Base-by-base conservation (phyloP, 2,329 filamentous ascomycete species). In the Talaromyces sp. region DNA sequence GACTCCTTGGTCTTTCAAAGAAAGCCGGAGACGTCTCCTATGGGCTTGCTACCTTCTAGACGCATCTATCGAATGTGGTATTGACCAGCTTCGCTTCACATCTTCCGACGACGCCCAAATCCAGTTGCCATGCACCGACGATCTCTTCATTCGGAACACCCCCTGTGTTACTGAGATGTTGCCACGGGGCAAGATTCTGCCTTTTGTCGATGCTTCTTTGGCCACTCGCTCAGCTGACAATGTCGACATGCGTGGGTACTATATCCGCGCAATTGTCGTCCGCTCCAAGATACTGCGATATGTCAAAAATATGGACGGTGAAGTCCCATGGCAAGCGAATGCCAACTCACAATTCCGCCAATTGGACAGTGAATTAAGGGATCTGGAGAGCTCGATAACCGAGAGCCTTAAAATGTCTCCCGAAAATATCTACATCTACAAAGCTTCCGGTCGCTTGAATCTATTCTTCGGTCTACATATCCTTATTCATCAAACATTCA, bases 11-110 rank as follows among this genome's bases (percentile, higher is more conserved):
- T 68, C 68, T 1, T 65, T 55, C 13, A 72, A 68, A 44, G 71
- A 73, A 54, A 71, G 67, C 17, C 65, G 71, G 2, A 60, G 71
- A 13, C 69, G 71, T 11, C 62, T 72, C 11, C 69, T 72, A 66
- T 73, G 71, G 71, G 68, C 67, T 32, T 72, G 70, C 52, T 73
- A 72, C 60, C 63, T 72, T 13, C 65, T 68, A 57, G 70, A 72
- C 61, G 63, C 69, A 11, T 65, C 69, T 5, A 68, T 71, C 9
- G 70, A 69, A 15, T 71, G 70, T 44, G 71, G 71, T 39, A 69
- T 71, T 11, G 69, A 72, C 44, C 70, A 72, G 54, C 66, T 73
- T 13, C 71, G 69, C 0, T 58, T 72, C 15, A 63, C 72, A 15
- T 64, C 69, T 57, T 70, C 72, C 36, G 65, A 63, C 7, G 70